Evolutionary conservation across 768 basidiomycete species (phyloP), one percentile per base, ranked within the genome.

Genomic region (Calocybe indica): DNA sequence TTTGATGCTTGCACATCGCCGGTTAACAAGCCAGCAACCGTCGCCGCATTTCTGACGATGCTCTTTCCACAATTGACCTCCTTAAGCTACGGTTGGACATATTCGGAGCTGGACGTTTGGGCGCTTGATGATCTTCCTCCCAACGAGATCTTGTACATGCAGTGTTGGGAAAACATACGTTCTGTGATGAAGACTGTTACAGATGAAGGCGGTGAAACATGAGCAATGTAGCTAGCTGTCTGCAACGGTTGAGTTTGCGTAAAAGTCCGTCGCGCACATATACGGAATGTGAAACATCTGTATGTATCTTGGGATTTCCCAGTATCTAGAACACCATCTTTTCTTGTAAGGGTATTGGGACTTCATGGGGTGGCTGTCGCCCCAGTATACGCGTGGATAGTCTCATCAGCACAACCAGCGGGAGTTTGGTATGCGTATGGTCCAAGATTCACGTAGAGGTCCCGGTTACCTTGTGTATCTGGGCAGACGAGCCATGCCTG

Each of bases 401-500:
- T 81, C 61, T 80, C 67, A 55, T 80, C 79, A 2, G 76, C 73
- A 54, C 78, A 80, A 10, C 80, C 80, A 41, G 79, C 62, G 2
- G 81, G 80, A 1, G 81, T 82, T 61, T 69, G 60, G 57, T 79
- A 81, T 30, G 55, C 64, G 53, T 79, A 80, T 8, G 73, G 57
- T 1, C 79, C 80, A 15, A 81, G 71, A 61, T 82, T 81, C 57
- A 81, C 58, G 53, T 72, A 79, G 10, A 79, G 56, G 45, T 68
- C 64, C 37, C 55, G 57, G 58, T 76, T 66, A 9, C 74, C 71
- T 33, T 56, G 59, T 6, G 67, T 62, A 54, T 79, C 75, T 6
- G 76, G 72, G 62, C 78, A 80, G 0, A 80, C 69, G n/a, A 80
- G 64, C 78, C 78, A 80, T 4, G 79, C 79, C 73, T 68, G 48